Conservation (phyloP, 2,329 filamentous ascomycete species). For the Coniochaeta pulveracea region DNA sequence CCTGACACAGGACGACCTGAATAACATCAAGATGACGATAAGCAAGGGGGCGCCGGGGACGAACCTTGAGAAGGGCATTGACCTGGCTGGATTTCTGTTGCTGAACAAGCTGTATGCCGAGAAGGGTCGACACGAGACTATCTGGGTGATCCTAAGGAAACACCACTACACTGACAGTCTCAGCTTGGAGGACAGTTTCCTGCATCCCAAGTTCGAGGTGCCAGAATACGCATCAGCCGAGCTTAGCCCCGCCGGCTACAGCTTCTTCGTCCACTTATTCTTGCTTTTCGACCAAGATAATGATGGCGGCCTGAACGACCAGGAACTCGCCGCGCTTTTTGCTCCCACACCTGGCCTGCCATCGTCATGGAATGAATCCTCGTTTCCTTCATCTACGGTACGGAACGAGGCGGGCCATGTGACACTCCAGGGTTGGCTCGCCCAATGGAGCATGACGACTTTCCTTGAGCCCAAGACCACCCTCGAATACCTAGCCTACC, state of each 20-base stretch:
- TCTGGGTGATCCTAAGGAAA: constrained; percentile 92
- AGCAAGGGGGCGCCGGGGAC: constrained; percentile 54
- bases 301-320: constrained; percentile 81
- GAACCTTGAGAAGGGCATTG: constrained; percentile 60
- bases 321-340: constrained; percentile 78
- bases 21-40: constrained; percentile 85
- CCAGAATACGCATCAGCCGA: constrained; percentile 87
- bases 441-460: constrained; percentile 99
- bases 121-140: constrained; percentile 94
- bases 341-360: constrained; percentile 87
- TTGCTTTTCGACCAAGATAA: constrained; percentile 95
- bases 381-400: constrained; percentile 87
- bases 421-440: constrained; percentile 93
- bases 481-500: constrained; percentile 87
- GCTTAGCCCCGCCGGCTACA: constrained; percentile 84
- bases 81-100: constrained; percentile 72
- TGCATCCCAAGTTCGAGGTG: constrained; percentile 90
- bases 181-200: constrained; percentile 79
- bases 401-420: constrained; percentile 92
- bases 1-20: constrained; percentile 67
- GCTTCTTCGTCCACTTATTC: constrained; percentile 96
- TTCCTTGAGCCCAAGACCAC: constrained; percentile 94
- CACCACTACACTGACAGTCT: constrained; percentile 96
- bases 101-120: constrained; percentile 95
- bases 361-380: constrained; percentile 74